Evolutionary conservation across 2,329 filamentous ascomycete genomes (phyloP), one percentile per base, ranked within the genome.

Genomic region (Trichoderma citrinoviride): DNA sequence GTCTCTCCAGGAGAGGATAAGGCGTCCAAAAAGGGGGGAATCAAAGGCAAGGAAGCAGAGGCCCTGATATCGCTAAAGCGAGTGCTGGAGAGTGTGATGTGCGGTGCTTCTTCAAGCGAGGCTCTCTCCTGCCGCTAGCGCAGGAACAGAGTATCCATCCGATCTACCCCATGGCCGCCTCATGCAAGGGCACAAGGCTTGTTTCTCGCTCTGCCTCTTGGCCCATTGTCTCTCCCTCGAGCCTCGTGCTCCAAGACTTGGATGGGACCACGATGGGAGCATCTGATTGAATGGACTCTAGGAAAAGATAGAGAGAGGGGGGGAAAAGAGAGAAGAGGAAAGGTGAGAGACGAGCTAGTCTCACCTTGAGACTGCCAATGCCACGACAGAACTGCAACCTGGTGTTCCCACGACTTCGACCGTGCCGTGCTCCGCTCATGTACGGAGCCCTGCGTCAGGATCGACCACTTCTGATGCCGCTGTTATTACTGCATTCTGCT

Each of bases 101-200:
- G 58, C 58, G 40, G 46, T 53, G 53, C 54, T 37, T 58, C 54
- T 37, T 53, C 53, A 64, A 56, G 40, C 62, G 46, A 64, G 27
- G 15, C 19, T 49, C 46, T 40, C 29, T 41, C 27, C 29, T 53
- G 33, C 40, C 55, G 53, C 63, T 65, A 65, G 62, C 37, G 62
- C 62, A 65, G 62, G 63, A 61, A 65, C 55, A 65, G 8, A 37
- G 33, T 10, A 37, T 8, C 33, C 55, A 21, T 52, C 40, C 41
- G 55, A 65, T 65, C 63, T 65, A 21, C 55, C 10, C 47, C 57
- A 33, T 61, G 57, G 40, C 33, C 23, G 33, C 46, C 43, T 61
- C 7, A 53, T 61, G 58, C 58, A 33, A 61, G 58, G 58, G 58
- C 47, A 33, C 21, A 17, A 52, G 46, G 40, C 15, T 14, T 23